Evolutionary conservation across 2,329 filamentous ascomycete species (phyloP).

Genomic region (Drechslerella coelobrocha): DNA sequence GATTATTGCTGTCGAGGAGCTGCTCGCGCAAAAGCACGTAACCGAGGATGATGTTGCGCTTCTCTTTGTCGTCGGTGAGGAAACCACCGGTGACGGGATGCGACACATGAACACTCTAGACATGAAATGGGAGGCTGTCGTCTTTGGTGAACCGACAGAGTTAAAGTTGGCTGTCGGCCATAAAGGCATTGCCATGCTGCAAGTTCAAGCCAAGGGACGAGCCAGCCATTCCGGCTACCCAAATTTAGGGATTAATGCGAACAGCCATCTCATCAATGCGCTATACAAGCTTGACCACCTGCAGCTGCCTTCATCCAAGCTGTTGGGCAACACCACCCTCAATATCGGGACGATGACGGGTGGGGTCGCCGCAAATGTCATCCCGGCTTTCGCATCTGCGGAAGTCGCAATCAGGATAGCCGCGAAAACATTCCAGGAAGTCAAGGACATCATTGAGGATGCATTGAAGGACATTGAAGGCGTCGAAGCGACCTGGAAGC

Average conservation of each 20-base stretch:
- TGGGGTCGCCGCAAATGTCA: constrained; percentile 87
- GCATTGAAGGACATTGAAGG: constrained; percentile 63
- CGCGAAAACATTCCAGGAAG: constrained; percentile 67
- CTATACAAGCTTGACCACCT: constrained; percentile 71
- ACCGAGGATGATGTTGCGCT: constrained; percentile 65
- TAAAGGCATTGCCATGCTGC: constrained; percentile 79
- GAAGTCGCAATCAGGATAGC: constrained; percentile 77
- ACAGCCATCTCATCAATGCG: constrained; percentile 78
- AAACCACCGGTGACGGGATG: constrained; percentile 84
- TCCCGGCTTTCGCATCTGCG: constrained; percentile 75
- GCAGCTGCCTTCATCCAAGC: constrained; percentile 75
- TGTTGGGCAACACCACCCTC: constrained; percentile 85
- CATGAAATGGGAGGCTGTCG: constrained; percentile 70
- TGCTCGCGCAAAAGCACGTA: constrained; percentile 59
- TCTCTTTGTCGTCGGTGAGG: constrained; percentile 80
- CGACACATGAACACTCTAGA: constrained; percentile 61
- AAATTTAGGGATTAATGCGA: constrained; percentile 84
- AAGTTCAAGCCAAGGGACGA: constrained; percentile 72
- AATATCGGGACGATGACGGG: constrained; percentile 81
- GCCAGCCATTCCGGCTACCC: constrained; percentile 92
- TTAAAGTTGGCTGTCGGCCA: constrained; percentile 86
- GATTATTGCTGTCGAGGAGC: constrained; percentile 70
- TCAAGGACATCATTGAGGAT: constrained; percentile 59
- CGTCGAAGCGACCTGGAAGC: constrained; percentile 65
- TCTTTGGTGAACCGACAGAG: constrained; percentile 94